A percentile compares a stretch with the other conserved stretches of the same genome.
Conservation (phyloP, 2,329 filamentous ascomycete genomes). For the Basipetospora sp. region DNA sequence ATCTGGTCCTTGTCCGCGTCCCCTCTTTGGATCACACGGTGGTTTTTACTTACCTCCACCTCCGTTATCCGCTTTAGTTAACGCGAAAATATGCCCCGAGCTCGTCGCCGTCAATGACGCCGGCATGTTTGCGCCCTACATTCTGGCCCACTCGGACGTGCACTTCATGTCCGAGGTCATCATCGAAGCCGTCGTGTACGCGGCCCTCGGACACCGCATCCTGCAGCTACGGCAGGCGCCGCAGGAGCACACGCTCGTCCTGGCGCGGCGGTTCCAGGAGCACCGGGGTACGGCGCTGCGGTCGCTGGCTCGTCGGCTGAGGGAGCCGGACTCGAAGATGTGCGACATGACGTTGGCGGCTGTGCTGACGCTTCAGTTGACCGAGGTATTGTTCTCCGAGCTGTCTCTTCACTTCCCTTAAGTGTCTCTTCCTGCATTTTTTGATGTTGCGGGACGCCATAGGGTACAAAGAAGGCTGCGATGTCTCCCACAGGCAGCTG, state of each 20-base stretch:
- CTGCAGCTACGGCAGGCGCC: neutral
- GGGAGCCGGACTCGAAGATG: neutral
- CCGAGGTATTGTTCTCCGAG: conserved; percentile 7
- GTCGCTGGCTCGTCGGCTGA: conserved; percentile 7
- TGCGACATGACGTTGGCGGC: conserved; percentile 5
- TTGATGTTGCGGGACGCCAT: no score
- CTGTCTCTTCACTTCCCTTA: neutral
- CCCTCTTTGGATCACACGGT: no score
- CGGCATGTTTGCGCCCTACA: no score
- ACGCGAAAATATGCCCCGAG: no score
- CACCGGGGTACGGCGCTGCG: neutral
- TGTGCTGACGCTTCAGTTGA: conserved; percentile 9
- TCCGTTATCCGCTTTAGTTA: no score
- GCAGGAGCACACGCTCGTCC: neutral
- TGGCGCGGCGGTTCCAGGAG: neutral
- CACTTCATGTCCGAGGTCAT: neutral
- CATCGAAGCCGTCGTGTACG: neutral
- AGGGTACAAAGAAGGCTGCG: no score
- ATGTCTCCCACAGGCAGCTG: no score
- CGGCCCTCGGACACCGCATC: neutral
- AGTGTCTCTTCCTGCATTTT: no score
- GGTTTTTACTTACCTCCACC: no score
- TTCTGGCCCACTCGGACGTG: no score
- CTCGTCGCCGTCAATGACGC: no score
- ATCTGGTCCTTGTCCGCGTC: no score